phyloP scores from a whole-genome alignment of 768 basidiomycete genomes.

The Calocybe indica region DNA sequence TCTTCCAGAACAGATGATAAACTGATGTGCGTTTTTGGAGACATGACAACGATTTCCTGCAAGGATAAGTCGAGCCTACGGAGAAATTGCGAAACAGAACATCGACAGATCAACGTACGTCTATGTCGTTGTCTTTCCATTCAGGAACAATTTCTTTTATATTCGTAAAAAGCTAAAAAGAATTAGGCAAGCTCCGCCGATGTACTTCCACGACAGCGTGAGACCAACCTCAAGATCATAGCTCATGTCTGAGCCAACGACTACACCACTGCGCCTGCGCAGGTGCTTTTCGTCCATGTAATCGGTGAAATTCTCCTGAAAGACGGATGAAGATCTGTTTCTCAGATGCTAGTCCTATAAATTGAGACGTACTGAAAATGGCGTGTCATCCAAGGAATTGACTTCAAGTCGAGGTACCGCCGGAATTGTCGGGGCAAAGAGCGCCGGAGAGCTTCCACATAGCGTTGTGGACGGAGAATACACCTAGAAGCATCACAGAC shows the following conservation, averaged over 20 bases:
- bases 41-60: constrained; percentile 45
- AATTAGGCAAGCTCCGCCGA: background rate
- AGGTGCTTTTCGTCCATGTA: background rate
- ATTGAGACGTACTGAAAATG: background rate
- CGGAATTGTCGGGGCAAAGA: no score
- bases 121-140: constrained; percentile 45
- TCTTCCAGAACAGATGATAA: constrained; percentile 28
- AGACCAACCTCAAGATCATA: constrained; percentile 36
- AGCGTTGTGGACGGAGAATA: no score
- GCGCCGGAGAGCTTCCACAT: no score
- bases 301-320: background rate
- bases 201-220: background rate
- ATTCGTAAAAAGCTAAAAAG: constrained; percentile 32
- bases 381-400: background rate
- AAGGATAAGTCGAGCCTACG: background rate
- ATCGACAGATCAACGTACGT: constrained; percentile 25
- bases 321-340: background rate
- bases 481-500: no score
- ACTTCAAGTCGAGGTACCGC: background rate
- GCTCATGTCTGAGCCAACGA: constrained; percentile 19
- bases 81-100: background rate
- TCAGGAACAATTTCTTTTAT: constrained; percentile 34
- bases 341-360: background rate
- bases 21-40: constrained; percentile 26
- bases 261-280: background rate